Percentiles rank a stretch among this genome's conserved stretches.
phyloP scores from a whole-genome alignment of 2,329 filamentous ascomycete species.

The Cladophialophora psammophila region DNA sequence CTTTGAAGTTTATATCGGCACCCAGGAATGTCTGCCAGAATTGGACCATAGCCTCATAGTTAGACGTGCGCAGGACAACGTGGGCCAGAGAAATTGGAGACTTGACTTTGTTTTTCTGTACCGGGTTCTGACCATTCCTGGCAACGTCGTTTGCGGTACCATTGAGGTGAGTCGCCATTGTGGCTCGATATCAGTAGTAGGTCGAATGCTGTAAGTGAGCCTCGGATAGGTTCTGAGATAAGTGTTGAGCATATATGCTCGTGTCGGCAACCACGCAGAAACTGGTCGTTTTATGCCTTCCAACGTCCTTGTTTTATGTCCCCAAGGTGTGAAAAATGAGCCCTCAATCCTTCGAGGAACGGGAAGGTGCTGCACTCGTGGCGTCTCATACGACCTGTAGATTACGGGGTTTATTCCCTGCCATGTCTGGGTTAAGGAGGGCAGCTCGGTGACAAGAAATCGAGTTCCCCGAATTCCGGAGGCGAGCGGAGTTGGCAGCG shows the following conservation, averaged over 20 bases:
- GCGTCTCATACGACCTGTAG: neutral
- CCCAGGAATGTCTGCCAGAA: conserved; percentile 24
- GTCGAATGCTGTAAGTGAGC: neutral
- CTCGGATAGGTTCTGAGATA: neutral
- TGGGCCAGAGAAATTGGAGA: conserved; percentile 27
- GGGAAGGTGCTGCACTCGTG: neutral
- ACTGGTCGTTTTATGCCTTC: neutral
- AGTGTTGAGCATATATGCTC: neutral
- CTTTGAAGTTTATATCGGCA: conserved; percentile 8
- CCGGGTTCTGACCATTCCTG: neutral
- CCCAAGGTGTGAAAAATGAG: neutral
- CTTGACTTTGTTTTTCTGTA: neutral
- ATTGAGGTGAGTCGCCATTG: neutral
- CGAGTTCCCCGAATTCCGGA: neutral
- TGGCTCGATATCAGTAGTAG: neutral
- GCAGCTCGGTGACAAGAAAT: neutral
- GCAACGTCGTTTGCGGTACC: neutral
- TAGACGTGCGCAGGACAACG: conserved; percentile 30
- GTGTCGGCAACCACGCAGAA: neutral
- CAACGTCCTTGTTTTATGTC: neutral
- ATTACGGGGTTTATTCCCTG: neutral
- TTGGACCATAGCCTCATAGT: conserved; percentile 15
- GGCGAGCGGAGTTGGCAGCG: neutral
- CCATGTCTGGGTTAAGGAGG: neutral
- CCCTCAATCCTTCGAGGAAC: neutral